These are phyloP conservation scores for Cercophora newfieldiana DNA, from an alignment of 495 filamentous ascomycete species.

Conservation along the genomic window DNA sequence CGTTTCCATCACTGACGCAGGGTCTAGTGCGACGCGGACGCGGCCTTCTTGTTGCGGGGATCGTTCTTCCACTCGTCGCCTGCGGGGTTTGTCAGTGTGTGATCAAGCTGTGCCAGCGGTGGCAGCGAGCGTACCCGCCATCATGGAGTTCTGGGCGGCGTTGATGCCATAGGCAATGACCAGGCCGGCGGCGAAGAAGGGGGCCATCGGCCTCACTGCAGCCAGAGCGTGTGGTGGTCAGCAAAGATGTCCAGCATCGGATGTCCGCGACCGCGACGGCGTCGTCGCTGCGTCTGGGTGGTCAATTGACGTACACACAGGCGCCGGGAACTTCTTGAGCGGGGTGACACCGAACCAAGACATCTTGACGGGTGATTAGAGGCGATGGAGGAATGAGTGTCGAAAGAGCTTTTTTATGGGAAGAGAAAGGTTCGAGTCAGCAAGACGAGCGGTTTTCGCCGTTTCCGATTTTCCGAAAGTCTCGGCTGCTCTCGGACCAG, in stretches of 20 bases:
- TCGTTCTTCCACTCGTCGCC: constrained; percentile 95
- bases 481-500: neutral
- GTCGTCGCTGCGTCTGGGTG: constrained; percentile 16
- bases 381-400: constrained; percentile 27
- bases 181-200: constrained; percentile 86
- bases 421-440: constrained; percentile 22
- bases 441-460: constrained; percentile 48
- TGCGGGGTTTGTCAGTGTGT: constrained; percentile 43
- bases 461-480: constrained; percentile 15
- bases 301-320: constrained; percentile 68
- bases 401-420: constrained; percentile 28
- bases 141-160: constrained; percentile 67
- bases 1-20: constrained; percentile 13
- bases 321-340: constrained; percentile 86
- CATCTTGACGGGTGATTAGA: constrained; percentile 57
- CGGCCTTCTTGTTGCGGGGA: constrained; percentile 79
- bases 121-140: constrained; percentile 63
- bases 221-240: constrained; percentile 20
- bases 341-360: constrained; percentile 65
- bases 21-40: constrained; percentile 50
- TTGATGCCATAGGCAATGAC: constrained; percentile 88
- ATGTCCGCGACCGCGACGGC: constrained; percentile 10
- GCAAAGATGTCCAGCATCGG: neutral
- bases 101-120: constrained; percentile 9
- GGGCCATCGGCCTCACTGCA: constrained; percentile 81